phyloP scores from a whole-genome alignment of 495 filamentous ascomycete species.

The Tricharina praecox region DNA sequence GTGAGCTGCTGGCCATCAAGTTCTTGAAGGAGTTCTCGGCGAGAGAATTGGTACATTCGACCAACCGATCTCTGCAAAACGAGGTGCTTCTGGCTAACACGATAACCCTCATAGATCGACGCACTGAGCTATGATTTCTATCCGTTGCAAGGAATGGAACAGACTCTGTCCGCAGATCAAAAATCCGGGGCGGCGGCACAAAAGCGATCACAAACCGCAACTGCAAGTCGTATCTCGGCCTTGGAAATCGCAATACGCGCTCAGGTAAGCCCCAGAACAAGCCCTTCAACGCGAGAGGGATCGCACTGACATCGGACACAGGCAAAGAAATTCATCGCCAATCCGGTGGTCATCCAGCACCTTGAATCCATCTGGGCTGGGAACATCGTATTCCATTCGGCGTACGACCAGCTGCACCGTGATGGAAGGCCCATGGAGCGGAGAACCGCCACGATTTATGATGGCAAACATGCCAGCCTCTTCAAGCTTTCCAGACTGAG shows the following conservation, averaged over 20 bases:
- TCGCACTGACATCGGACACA: conserved; percentile 25
- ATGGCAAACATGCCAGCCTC: conserved; percentile 70
- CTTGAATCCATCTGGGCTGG: conserved; percentile 92
- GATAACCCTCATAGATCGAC: conserved; percentile 47
- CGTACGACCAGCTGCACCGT: conserved; percentile 65
- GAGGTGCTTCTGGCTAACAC: too few species aligned
- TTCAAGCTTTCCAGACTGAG: conserved; percentile 81
- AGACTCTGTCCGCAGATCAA: too few species aligned
- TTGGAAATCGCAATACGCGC: conserved; percentile 83
- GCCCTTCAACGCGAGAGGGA: background rate
- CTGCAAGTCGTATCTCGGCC: conserved; percentile 50
- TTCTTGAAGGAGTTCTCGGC: conserved; percentile 75
- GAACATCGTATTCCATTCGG: conserved; percentile 77
- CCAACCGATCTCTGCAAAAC: too few species aligned
- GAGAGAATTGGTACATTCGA: conserved; percentile 55
- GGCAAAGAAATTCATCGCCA: conserved; percentile 75
- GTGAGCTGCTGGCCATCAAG: conserved; percentile 83
- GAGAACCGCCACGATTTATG: conserved; percentile 70
- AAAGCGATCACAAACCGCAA: conserved; percentile 26
- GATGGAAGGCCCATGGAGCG: conserved; percentile 31
- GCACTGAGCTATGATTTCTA: conserved; percentile 87
- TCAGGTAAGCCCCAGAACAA: conserved; percentile 14
- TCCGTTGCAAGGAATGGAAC: conserved; percentile 62
- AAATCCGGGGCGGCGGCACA: too few species aligned
- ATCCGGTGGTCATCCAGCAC: conserved; percentile 79